A percentile compares a stretch with the other conserved stretches of the same genome.
Evolutionary conservation across 345 rosid species (phyloP).

Genomic region (Linum usitatissimum): DNA sequence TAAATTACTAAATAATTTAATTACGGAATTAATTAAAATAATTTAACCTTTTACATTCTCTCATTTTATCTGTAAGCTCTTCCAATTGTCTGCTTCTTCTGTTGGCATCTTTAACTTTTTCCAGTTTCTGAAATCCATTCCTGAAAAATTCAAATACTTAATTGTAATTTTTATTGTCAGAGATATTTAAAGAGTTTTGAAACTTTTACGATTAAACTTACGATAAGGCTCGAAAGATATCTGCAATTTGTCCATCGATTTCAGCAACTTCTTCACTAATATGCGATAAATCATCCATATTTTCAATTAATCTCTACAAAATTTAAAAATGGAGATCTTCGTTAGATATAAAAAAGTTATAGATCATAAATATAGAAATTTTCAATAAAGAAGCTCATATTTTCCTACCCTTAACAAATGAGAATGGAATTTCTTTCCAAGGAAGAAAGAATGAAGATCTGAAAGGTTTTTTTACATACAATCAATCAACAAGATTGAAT

Average conservation of each 20-base stretch:
- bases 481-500: too few relatives aligned
- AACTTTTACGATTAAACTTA: slow-evolving; percentile 22
- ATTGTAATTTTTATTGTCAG: too few relatives aligned
- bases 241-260: slow-evolving; percentile 78
- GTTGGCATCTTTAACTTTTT: slow-evolving; percentile 23
- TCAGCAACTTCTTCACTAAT: slow-evolving; percentile 79
- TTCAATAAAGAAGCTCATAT: too few relatives aligned
- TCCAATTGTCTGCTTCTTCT: slow-evolving; percentile 24
- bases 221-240: slow-evolving; percentile 82
- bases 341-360: too few relatives aligned
- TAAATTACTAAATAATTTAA: too few relatives aligned
- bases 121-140: slow-evolving; percentile 26
- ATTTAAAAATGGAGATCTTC: too few relatives aligned
- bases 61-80: slow-evolving; percentile 22
- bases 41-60: slow-evolving; percentile 22
- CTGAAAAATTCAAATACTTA: slow-evolving; percentile 8
- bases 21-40: background rate
- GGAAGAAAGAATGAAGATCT: too few relatives aligned
- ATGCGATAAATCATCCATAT: slow-evolving; percentile 51
- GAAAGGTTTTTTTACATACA: too few relatives aligned
- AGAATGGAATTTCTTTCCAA: too few relatives aligned
- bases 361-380: too few relatives aligned
- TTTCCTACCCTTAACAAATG: too few relatives aligned
- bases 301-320: slow-evolving; percentile 1
- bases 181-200: background rate